A percentile compares a stretch with the other conserved stretches of the same genome.
Evolutionary conservation across 257 asterid genomes (phyloP).

Genomic region (Lantana camara): DNA sequence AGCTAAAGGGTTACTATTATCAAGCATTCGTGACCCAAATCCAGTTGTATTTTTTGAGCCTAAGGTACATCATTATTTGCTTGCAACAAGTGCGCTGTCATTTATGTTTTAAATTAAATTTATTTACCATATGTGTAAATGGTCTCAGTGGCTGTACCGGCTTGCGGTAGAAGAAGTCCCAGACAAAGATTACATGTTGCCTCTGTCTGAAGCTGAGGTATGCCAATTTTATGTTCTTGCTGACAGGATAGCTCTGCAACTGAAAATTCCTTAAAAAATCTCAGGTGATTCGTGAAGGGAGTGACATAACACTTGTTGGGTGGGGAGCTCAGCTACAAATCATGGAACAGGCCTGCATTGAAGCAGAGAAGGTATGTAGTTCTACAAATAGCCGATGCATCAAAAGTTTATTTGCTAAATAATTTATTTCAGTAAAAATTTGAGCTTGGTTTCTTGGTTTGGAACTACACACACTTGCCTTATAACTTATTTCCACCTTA

Average conservation of each 20-base stretch:
- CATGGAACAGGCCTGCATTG: constrained; percentile 85
- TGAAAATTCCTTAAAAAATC: constrained; percentile 22
- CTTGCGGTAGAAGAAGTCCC: constrained; percentile 98
- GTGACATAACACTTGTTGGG: constrained; percentile 92
- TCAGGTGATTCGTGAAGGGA: constrained; percentile 93
- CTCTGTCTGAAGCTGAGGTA: constrained; percentile 97
- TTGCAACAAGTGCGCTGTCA: constrained; percentile 12
- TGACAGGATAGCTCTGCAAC: constrained; percentile 6
- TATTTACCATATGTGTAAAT: constrained; percentile 19
- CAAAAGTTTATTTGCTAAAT: background rate
- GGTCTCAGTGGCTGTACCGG: constrained; percentile 90
- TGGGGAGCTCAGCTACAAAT: constrained; percentile 97
- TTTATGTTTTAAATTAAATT: background rate
- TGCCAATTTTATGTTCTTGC: constrained; percentile 14
- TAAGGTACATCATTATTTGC: constrained; percentile 51
- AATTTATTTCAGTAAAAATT: background rate
- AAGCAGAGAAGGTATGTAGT: constrained; percentile 82
- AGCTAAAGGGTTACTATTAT: constrained; percentile 88
- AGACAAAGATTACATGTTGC: constrained; percentile 81
- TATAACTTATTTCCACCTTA: background rate
- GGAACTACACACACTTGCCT: constrained; percentile 12
- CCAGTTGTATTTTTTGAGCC: constrained; percentile 96
- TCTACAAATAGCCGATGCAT: constrained; percentile 7
- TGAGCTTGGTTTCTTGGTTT: background rate
- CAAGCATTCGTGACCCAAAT: constrained; percentile 90